Evolutionary conservation across 257 asterid genomes (phyloP), one percentile per base, ranked within the genome.

Genomic region (Dorcoceras hygrometricum): DNA sequence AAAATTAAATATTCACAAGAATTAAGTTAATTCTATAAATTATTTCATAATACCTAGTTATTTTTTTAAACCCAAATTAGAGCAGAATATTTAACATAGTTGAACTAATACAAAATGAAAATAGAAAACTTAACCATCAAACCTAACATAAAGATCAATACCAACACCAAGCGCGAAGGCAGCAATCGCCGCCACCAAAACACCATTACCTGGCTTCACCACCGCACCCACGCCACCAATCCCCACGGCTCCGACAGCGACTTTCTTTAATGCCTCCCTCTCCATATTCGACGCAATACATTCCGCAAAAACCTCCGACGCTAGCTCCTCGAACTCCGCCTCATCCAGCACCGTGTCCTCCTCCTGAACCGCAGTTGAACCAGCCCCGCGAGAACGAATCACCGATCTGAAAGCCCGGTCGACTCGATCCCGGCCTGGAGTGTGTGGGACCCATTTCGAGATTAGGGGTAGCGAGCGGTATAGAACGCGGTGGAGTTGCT

Each of bases 111-210:
- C 7, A 31, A 31, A 31, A 31, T 7, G 10, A 31, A 31, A 31
- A 31, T 7, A 0, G 7, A 7, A 31, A 31, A 71, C 23, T 64
- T 64, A 77, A 18, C 60, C 75, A 18, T 72, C 62, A 67, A 87
- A 65, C 59, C 84, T 59, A 59, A 85, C 79, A 62, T 82, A 83
- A 59, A 80, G 63, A 1, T 82, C 72, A 29, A 88, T 72, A 8
- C 76, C 88, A 59, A 85, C 80, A 29, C 91, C 93, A 14, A 89
- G 83, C 79, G 91, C 89, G 86, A 88, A 87, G 0, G 88, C 87
- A 48, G 87, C 98, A 81, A 89, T 73, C 86, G 78, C 91, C 75
- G 89, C 85, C 39, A 62, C 89, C 48, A 85, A 70, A n/a, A 83
- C 71, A 56, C 61, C 84, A 66, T 72, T 88, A 5, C 84, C 82